These are phyloP conservation scores for Dentipellis sp. DNA, from an alignment of 768 basidiomycete genomes.

Conservation along the genomic window DNA sequence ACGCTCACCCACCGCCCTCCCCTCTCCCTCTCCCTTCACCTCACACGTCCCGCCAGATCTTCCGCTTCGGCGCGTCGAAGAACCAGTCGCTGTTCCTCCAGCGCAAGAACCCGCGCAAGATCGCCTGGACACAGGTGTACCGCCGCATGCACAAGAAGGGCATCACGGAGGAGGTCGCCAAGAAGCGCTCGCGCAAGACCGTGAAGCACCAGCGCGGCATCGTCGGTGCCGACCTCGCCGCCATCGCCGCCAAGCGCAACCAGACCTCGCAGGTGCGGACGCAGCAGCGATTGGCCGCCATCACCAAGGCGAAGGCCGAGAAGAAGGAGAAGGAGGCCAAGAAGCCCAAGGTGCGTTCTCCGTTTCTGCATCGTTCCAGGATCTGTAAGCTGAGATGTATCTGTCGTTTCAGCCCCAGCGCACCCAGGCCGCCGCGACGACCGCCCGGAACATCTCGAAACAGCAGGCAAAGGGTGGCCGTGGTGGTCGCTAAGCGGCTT, in stretches of 20 bases:
- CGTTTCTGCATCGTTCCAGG: background rate
- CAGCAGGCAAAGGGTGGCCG: slow-evolving; percentile 94
- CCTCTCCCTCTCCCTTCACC: background rate
- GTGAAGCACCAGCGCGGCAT: slow-evolving; percentile 99
- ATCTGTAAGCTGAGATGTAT: background rate
- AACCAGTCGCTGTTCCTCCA: slow-evolving; percentile 95
- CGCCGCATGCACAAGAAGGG: slow-evolving; percentile 99
- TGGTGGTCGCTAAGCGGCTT: slow-evolving; percentile 49
- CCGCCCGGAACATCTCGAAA: slow-evolving; percentile 78
- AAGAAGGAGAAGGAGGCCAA: slow-evolving; percentile 95
- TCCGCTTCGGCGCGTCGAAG: slow-evolving; percentile 93
- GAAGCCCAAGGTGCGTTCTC: slow-evolving; percentile 66
- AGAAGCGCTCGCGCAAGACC: slow-evolving; percentile 95
- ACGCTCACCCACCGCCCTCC: slow-evolving; percentile 15
- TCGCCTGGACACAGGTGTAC: slow-evolving; percentile 93
- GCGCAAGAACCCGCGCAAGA: slow-evolving; percentile 99
- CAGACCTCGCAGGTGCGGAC: slow-evolving; percentile 80
- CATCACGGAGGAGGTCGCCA: slow-evolving; percentile 96
- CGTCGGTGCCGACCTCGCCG: slow-evolving; percentile 88
- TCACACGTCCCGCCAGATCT: slow-evolving; percentile 44
- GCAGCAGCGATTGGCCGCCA: slow-evolving; percentile 76
- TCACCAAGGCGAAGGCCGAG: slow-evolving; percentile 90
- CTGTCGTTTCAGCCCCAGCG: slow-evolving; percentile 35
- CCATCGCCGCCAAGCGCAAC: slow-evolving; percentile 88
- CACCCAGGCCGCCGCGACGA: slow-evolving; percentile 44